Conservation (phyloP, 169 alveolate species). For the Plasmodium vivax region DNA sequence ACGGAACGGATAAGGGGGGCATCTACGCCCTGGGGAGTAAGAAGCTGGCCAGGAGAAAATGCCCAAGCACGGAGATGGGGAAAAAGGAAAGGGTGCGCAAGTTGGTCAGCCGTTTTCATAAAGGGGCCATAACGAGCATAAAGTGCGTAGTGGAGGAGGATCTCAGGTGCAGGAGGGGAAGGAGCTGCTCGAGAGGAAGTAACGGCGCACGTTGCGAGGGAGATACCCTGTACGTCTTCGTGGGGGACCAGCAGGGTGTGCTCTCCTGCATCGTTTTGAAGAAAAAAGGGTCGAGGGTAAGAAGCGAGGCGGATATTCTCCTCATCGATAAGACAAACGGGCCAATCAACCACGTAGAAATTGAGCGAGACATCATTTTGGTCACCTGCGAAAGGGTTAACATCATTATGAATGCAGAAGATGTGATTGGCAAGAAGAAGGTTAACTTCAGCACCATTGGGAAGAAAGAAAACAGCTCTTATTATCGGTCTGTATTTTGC, state of each 20-base stretch:
- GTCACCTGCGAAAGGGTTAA: conserved; percentile 61
- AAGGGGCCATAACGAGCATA: conserved; percentile 43
- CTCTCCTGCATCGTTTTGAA: conserved; percentile 35
- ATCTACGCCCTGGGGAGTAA: not conserved
- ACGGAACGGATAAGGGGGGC: conserved; percentile 56
- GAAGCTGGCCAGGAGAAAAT: conserved; percentile 5
- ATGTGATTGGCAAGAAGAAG: conserved; percentile 3
- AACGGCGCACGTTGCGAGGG: not conserved
- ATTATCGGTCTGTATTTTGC: conserved; percentile 59
- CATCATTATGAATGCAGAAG: conserved; percentile 20
- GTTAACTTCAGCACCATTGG: conserved; percentile 29
- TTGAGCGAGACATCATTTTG: conserved; percentile 13
- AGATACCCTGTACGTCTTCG: conserved; percentile 7
- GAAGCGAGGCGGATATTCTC: not conserved
- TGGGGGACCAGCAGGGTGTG: conserved; percentile 63
- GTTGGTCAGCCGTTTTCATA: not conserved
- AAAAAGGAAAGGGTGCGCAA: not conserved
- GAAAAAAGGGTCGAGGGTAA: conserved; percentile 5
- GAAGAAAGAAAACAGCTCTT: conserved; percentile 13
- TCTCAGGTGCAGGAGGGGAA: not conserved
- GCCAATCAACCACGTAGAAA: conserved; percentile 35
- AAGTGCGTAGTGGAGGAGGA: conserved; percentile 17
- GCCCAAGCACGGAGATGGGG: not conserved
- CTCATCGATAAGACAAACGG: conserved; percentile 62
- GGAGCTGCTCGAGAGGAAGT: not conserved